A percentile compares a stretch with the other conserved stretches of the same genome.
Evolutionary conservation across 1,139 yeast species (phyloP).

Genomic region (Pichia cactophila): DNA sequence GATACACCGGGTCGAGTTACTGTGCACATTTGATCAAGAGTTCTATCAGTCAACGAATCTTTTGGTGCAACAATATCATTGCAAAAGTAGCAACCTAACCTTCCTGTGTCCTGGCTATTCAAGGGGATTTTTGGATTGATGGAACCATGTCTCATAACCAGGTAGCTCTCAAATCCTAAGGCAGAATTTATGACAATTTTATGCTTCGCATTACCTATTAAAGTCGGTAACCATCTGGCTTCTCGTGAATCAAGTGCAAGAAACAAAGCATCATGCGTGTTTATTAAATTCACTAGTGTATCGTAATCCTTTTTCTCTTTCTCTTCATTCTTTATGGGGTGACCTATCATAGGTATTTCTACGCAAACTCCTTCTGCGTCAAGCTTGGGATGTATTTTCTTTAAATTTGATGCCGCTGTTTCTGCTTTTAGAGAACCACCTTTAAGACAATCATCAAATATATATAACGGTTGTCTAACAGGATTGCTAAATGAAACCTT

Average conservation of each 20-base stretch:
- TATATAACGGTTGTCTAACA: conserved; percentile 83
- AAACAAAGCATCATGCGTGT: conserved; percentile 66
- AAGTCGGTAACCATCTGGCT: conserved; percentile 92
- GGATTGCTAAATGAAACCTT: conserved; percentile 87
- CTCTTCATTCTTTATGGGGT: conserved; percentile 51
- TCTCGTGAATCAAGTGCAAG: conserved; percentile 91
- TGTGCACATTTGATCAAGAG: conserved; percentile 96
- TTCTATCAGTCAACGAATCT: conserved; percentile 75
- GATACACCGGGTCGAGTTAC: conserved; percentile 97
- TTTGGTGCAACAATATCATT: conserved; percentile 93
- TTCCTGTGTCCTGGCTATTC: conserved; percentile 23
- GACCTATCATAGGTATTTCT: conserved; percentile 96
- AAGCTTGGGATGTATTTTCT: conserved; percentile 71
- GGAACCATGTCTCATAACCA: conserved; percentile 89
- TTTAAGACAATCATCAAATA: conserved; percentile 64
- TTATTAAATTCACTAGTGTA: conserved; percentile 44
- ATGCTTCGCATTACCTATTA: conserved; percentile 55
- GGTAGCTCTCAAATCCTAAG: conserved; percentile 83
- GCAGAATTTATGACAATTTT: conserved; percentile 89
- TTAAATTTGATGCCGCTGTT: conserved; percentile 67
- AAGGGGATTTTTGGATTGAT: conserved; percentile 16
- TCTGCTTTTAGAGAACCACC: conserved; percentile 71
- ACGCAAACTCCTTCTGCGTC: conserved; percentile 51
- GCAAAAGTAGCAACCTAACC: conserved; percentile 90
- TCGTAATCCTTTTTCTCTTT: conserved; percentile 46